phyloP scores from a whole-genome alignment of 1,139 yeast species.

The Hanseniaspora sp. region DNA sequence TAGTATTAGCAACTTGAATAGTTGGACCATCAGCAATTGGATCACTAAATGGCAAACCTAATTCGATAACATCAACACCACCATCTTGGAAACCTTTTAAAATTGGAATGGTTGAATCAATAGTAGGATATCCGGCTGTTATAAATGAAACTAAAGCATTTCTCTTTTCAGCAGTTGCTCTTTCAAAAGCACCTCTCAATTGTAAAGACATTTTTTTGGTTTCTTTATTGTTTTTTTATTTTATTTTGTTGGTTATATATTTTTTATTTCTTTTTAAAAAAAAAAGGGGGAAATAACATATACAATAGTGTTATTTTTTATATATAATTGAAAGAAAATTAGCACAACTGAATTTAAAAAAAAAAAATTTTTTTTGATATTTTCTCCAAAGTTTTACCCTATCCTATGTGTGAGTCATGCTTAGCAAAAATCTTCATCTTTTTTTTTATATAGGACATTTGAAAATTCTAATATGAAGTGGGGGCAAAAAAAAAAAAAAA shows the following conservation, averaged over 20 bases:
- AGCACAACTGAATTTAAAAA: too few relatives aligned
- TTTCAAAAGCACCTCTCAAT: slow-evolving; percentile 57
- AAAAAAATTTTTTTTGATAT: too few relatives aligned
- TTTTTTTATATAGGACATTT: too few relatives aligned
- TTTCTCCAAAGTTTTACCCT: too few relatives aligned
- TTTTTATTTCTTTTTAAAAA: too few relatives aligned
- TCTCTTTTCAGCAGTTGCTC: slow-evolving; percentile 64
- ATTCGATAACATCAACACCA: slow-evolving; percentile 88
- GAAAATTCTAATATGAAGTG: too few relatives aligned
- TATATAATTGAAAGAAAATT: too few relatives aligned
- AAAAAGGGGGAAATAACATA: too few relatives aligned
- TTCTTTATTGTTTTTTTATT: neutral
- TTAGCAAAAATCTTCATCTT: too few relatives aligned
- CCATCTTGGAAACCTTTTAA: slow-evolving; percentile 83
- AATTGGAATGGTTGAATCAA: slow-evolving; percentile 78
- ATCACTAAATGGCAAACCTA: slow-evolving; percentile 96
- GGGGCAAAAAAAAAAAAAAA: too few relatives aligned
- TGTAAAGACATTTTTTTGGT: slow-evolving; percentile 12
- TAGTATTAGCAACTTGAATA: slow-evolving; percentile 74
- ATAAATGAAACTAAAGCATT: slow-evolving; percentile 83
- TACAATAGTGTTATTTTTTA: too few relatives aligned
- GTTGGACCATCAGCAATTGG: slow-evolving; percentile 99
- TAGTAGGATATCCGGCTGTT: slow-evolving; percentile 88
- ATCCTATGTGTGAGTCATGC: too few relatives aligned
- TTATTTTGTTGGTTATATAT: neutral